Evolutionary conservation across 169 alveolate genomes (phyloP), one percentile per base, ranked within the genome.

Genomic region (Neospora caninum): DNA sequence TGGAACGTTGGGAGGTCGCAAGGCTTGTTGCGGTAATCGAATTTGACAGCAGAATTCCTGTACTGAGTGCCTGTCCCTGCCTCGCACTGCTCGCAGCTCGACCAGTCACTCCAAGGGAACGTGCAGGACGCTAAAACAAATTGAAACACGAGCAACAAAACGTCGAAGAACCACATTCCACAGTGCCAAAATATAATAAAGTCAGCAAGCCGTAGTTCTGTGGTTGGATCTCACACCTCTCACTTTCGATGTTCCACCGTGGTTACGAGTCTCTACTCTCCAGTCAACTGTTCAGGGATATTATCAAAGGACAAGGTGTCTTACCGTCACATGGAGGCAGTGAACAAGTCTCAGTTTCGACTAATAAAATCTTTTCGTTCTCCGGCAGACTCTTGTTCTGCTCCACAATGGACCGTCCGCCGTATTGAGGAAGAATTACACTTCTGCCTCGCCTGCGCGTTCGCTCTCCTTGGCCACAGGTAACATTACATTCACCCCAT

Each of bases 401-500:
- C 39, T 94, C 49, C 0, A 16, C 93, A 43, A 94, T 39, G 38
- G 94, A 91, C 53, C 67, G 49, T 31, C 96, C 96, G 29, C 96
- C 96, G 80, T 31, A 83, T 45, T 0, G 34, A 29, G 96, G 94
- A 1, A 80, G 43, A 36, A 25, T 43, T 7, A 13, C 0, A 58
- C 92, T 91, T 41, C 31, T 93, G 29, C 80, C 92, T 29, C 97
- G 93, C 39, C 64, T 10, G 43, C 97, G 94, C 38, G 34, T n/a
- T 78, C 92, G 92, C 58, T 16, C 80, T 0, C 97, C 97, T 22
- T 69, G 29, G 54, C 97, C 97, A 80, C 96, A 95, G n/a, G 95
- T 88, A 27, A 53, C 95, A 54, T 91, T 87, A 87, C 97, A 96
- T 0, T 95, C 94, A 20, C 96, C 93, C 96, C 96, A 96, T 4